Evolutionary conservation across 805 yeast species (phyloP), one percentile per base, ranked within the genome.

Genomic region (Teunomyces funiuensis): DNA sequence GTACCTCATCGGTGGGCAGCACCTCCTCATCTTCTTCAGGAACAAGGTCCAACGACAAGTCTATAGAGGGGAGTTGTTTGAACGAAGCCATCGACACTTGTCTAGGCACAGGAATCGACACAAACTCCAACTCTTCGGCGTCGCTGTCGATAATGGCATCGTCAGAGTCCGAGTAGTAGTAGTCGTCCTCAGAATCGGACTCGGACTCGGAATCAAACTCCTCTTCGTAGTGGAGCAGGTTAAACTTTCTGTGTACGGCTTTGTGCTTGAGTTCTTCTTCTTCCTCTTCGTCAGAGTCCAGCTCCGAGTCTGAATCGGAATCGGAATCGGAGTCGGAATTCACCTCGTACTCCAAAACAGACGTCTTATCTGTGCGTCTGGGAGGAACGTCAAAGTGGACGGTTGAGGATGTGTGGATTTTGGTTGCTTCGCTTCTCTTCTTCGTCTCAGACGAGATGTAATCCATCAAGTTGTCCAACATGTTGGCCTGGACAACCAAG

Each of bases 401-500:
- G 49, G 47, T 45, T 41, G 44, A 18, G 19, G 49, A 20, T 16
- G 23, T 38, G 18, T 30, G 19, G 18, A 41, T 14, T 33, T 34
- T 37, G 43, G 25, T 31, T 15, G 50, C 43, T 9, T 20, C 18
- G 11, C 39, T 31, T 20, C 28, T 33, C 47, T 60, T 58, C 40
- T 51, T 58, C 27, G 66, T 52, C 46, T 61, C 64, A 28, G 45
- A 53, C 36, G 63, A 47, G 27, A 77, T 62, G 41, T 65, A 65
- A 53, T 78, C 86, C 76, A 84, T 80, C 39, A 83, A 57, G 46
- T 68, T 71, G 54, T 84, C 89, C 47, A 83, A 70, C 67, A 84
- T 64, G 58, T 83, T 84, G 15, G 89, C 88, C 60, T 84, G 89
- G 29, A 80, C 73, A 3, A 83, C 87, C 28, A 83, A 69, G 38